phyloP scores from a whole-genome alignment of 169 alveolate species.

The Plasmodium gonderi region DNA sequence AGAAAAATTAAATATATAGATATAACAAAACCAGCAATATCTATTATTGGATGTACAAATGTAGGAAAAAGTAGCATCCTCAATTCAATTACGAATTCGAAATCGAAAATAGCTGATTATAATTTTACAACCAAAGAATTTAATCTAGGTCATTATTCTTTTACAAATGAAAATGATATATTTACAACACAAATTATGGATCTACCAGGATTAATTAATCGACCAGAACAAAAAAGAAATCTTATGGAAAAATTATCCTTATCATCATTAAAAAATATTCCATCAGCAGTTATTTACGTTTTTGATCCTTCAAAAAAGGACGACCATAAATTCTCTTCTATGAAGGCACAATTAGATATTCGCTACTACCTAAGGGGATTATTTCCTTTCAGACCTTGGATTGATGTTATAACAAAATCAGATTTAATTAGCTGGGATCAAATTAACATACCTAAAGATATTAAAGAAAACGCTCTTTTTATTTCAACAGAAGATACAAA shows the following conservation, averaged over 20 bases:
- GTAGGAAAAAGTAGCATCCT: slow-evolving; percentile 68
- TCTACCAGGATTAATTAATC: slow-evolving; percentile 68
- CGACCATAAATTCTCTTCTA: slow-evolving; percentile 61
- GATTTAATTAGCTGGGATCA: slow-evolving; percentile 28
- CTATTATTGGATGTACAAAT: slow-evolving; percentile 69
- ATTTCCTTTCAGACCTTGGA: slow-evolving; percentile 73
- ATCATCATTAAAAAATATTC: slow-evolving; percentile 56
- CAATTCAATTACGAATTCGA: slow-evolving; percentile 61
- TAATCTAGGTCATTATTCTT: slow-evolving; percentile 72
- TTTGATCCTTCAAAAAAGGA: slow-evolving; percentile 68
- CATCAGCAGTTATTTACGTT: slow-evolving; percentile 63
- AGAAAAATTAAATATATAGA: slow-evolving; percentile 68
- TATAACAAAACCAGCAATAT: slow-evolving; percentile 60
- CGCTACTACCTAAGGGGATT: slow-evolving; percentile 67
- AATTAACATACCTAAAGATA: slow-evolving; percentile 43
- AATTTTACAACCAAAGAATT: slow-evolving; percentile 69
- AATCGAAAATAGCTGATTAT: slow-evolving; percentile 51
- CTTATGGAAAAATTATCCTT: slow-evolving; percentile 61
- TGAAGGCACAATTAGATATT: slow-evolving; percentile 58
- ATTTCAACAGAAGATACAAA: slow-evolving; percentile 41
- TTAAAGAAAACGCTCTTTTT: slow-evolving; percentile 62
- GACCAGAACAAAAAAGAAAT: slow-evolving; percentile 69
- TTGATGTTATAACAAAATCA: slow-evolving; percentile 63
- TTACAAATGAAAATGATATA: slow-evolving; percentile 39
- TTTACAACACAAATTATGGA: slow-evolving; percentile 69